Evolutionary conservation across 2,329 filamentous ascomycete species (phyloP).

Genomic region (Verticillium alfalfae): DNA sequence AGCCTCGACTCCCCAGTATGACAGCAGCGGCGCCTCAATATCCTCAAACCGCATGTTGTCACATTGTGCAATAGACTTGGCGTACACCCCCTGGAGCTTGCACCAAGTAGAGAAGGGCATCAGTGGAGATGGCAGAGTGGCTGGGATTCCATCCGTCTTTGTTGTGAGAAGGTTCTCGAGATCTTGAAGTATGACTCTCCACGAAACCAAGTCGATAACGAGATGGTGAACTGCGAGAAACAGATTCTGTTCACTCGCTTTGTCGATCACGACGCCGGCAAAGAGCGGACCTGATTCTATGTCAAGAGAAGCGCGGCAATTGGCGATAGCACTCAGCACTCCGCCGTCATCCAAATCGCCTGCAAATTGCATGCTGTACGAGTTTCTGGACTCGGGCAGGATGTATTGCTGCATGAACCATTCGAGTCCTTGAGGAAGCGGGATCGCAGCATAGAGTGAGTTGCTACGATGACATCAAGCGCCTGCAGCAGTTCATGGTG

Average conservation of each 20-base stretch:
- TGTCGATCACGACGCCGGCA: slow-evolving; percentile 11
- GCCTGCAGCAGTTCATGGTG: neutral
- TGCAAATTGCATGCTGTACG: no score
- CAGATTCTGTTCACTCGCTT: slow-evolving; percentile 14
- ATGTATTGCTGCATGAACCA: no score
- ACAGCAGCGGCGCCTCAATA: no score
- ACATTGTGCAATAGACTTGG: no score
- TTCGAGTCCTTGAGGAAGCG: no score
- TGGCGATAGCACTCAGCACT: neutral
- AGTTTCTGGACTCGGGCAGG: no score
- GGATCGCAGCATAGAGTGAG: slow-evolving; percentile 6
- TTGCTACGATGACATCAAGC: neutral
- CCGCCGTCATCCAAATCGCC: neutral
- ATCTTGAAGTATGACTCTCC: slow-evolving; percentile 37
- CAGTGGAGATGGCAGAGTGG: slow-evolving; percentile 2
- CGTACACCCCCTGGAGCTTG: slow-evolving; percentile 18
- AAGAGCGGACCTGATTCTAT: slow-evolving; percentile 11
- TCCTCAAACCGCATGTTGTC: no score
- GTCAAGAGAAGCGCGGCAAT: slow-evolving; percentile 2
- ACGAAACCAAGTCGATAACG: slow-evolving; percentile 39
- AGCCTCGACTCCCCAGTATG: no score
- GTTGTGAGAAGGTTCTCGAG: slow-evolving; percentile 29
- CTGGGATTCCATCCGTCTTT: neutral
- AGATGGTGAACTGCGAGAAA: slow-evolving; percentile 27
- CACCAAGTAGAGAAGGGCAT: slow-evolving; percentile 30